A percentile compares a stretch with the other conserved stretches of the same genome.
Conservation (phyloP, 192 early-diverging fungal species). For the Martensiomyces pterosporus region DNA sequence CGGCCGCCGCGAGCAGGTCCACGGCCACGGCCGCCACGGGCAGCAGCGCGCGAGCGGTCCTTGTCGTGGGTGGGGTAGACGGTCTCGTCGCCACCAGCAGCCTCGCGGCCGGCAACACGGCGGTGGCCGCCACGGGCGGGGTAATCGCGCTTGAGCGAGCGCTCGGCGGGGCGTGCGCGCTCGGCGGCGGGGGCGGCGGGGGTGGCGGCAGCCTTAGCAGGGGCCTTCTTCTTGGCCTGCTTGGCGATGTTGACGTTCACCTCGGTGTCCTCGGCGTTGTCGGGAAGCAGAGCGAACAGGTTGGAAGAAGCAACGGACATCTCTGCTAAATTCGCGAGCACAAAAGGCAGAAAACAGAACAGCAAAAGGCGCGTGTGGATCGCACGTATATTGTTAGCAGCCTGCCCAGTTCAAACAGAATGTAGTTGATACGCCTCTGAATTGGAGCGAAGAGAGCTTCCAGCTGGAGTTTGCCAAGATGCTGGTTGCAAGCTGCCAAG, state of each 20-base stretch:
- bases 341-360: neutral
- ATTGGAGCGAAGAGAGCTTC: too few relatives aligned
- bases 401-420: too few relatives aligned
- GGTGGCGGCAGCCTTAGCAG: conserved; percentile 9
- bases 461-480: too few relatives aligned
- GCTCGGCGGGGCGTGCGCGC: conserved; percentile 9
- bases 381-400: neutral
- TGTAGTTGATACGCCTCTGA: too few relatives aligned
- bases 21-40: conserved; percentile 53
- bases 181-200: conserved; percentile 22
- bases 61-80: conserved; percentile 29
- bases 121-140: conserved; percentile 28
- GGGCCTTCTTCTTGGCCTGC: conserved; percentile 36
- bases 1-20: conserved; percentile 58
- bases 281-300: conserved; percentile 65
- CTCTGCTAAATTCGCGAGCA: too few relatives aligned
- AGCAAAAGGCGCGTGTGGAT: too few relatives aligned
- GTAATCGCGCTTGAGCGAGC: conserved; percentile 9
- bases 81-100: conserved; percentile 29
- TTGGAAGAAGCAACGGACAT: conserved; percentile 62
- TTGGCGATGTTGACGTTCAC: conserved; percentile 36
- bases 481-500: too few relatives aligned
- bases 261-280: conserved; percentile 53
- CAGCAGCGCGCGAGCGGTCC: conserved; percentile 37
- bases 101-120: conserved; percentile 19